phyloP scores from a whole-genome alignment of 768 basidiomycete genomes.

The Pleurotus tuber-regium region DNA sequence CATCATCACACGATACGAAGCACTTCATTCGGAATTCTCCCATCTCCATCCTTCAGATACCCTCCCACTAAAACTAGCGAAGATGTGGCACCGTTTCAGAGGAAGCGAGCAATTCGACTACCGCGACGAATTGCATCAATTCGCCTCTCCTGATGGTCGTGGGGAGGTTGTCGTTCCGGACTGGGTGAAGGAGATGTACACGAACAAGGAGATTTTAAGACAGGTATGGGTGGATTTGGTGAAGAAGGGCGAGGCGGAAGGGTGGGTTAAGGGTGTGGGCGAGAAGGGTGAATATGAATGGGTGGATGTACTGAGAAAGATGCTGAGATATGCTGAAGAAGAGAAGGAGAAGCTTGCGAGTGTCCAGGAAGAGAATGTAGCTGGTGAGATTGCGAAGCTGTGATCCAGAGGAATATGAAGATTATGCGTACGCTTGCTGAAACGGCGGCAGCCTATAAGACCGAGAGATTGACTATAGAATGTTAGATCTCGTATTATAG shows the following conservation, averaged over 20 bases:
- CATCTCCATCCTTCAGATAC: conserved; percentile 13
- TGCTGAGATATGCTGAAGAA: conserved; percentile 27
- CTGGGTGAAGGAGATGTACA: conserved; percentile 63
- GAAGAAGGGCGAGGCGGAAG: conserved; percentile 49
- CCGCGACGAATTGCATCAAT: conserved; percentile 53
- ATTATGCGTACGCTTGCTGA: too few relatives aligned
- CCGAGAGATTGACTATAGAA: too few relatives aligned
- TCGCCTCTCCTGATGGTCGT: conserved; percentile 30
- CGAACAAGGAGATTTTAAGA: conserved; percentile 44
- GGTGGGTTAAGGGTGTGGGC: conserved; percentile 66
- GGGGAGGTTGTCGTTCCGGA: conserved; percentile 34
- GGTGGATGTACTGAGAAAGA: conserved; percentile 42
- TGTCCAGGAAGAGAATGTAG: conserved; percentile 4
- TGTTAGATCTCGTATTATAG: too few relatives aligned
- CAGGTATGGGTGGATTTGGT: conserved; percentile 59
- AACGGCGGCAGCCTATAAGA: too few relatives aligned
- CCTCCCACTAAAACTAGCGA: conserved; percentile 40
- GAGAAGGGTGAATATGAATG: conserved; percentile 50
- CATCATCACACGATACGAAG: conserved; percentile 47
- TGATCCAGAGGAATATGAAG: too few relatives aligned
- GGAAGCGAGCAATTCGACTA: conserved; percentile 64
- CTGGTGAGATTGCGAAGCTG: conserved; percentile 1
- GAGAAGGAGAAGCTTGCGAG: conserved; percentile 1
- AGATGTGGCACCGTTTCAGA: conserved; percentile 54
- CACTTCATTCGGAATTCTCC: conserved; percentile 31